Conservation (phyloP, 176 grass and related monocot genomes). For the Oryza glaberrima region DNA sequence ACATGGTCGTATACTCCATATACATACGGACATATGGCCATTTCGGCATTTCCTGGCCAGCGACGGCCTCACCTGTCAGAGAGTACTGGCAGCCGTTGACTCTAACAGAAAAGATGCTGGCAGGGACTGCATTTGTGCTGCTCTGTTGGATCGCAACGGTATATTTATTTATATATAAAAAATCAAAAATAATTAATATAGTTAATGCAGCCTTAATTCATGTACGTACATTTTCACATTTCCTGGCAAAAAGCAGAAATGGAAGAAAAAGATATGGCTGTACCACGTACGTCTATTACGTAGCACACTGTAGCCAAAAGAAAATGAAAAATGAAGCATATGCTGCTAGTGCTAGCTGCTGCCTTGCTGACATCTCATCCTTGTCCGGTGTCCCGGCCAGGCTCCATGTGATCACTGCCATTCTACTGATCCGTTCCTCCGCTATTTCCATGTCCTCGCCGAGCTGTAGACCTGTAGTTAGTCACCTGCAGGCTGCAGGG, state of each 20-base stretch:
- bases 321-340: background rate
- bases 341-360: background rate
- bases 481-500: slow-evolving; percentile 6
- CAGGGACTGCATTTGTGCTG: slow-evolving; percentile 10
- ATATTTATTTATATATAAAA: background rate
- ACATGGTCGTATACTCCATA: background rate
- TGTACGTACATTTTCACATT: background rate
- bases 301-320: background rate
- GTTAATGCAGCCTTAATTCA: background rate
- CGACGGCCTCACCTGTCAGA: background rate
- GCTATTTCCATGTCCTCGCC: background rate
- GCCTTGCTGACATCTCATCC: slow-evolving; percentile 6
- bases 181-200: background rate
- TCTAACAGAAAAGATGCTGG: slow-evolving; percentile 2
- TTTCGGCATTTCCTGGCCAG: background rate
- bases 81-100: background rate
- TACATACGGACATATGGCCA: background rate
- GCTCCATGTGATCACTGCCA: background rate
- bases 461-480: background rate
- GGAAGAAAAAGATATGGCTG: background rate
- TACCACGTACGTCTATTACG: background rate
- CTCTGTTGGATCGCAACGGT: background rate
- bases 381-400: background rate
- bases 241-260: background rate
- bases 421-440: slow-evolving; percentile 5